Base-by-base conservation (phyloP, 1,284 basidiomycete genomes). In the Singerocomus inundabilis region DNA sequence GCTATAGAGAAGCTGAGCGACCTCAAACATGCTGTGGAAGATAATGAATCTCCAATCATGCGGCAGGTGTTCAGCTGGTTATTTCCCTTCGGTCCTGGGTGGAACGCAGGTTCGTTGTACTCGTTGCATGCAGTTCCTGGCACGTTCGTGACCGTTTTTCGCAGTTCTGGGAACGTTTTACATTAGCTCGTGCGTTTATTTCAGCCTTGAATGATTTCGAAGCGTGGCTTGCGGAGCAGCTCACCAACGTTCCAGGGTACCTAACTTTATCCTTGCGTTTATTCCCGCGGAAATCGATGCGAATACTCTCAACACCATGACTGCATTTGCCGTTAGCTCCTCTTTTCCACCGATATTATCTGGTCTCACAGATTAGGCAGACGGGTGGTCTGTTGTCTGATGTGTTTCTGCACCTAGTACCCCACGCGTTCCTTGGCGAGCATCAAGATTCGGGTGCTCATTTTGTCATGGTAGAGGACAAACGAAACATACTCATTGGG, bases 241-340 rank as follows among this genome's bases (percentile, higher is more conserved):
- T 47, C 21, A 48, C 61, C 57, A 55, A 57, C 52, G 54, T 60
- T 51, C 44, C 66, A 92, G 90, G 36, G 81, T 93, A 48, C 92
- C 91, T 46, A 95, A 95, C 72, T 90, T 94, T 61, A 92, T 95
- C 58, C 84, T 95, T 43, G 86, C 89, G 8, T 91, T 93, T 64
- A 93, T 94, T 55, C 91, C 91, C 24, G 85, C 88, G 40, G 76
- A 91, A 65, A 91, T 94, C 60, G 84, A 87, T 68, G 76, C 79
- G 13, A 78, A 90, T 64, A 92, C 89, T 37, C 76, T 94, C 49
- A 93, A 93, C 63, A 93, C 88, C 7, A 93, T 94, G 91, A 93
- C 88, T 34, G 87, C 88, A 9, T 91, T 91, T 65, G 88, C 88
- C 54, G 87, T 88, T 63, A 68, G 82, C 67, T 45, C 53, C 48